A percentile compares a stretch with the other conserved stretches of the same genome.
These are phyloP conservation scores for Penicillium sp. DNA, from an alignment of 2,329 filamentous ascomycete species.

Conservation along the genomic window DNA sequence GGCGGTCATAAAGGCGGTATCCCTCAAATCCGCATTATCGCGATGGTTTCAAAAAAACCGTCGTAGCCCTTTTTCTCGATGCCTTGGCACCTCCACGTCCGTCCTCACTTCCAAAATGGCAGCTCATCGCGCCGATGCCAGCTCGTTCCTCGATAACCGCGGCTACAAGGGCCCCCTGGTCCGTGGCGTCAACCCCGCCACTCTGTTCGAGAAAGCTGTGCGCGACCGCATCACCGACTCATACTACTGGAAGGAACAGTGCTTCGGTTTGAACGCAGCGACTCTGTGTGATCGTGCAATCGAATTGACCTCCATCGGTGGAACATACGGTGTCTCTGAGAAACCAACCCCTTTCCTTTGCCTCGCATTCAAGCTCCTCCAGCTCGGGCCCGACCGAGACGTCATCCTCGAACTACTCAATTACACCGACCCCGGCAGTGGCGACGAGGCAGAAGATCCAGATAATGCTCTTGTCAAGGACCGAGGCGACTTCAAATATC, in stretches of 20 bases:
- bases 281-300: conserved; percentile 84
- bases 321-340: conserved; percentile 79
- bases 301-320: conserved; percentile 78
- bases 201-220: conserved; percentile 91
- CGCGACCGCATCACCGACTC: conserved; percentile 92
- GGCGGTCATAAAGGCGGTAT: neutral
- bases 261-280: conserved; percentile 84
- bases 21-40: neutral
- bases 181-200: conserved; percentile 90
- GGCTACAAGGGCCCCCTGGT: conserved; percentile 73
- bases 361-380: conserved; percentile 88
- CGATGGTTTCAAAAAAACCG: neutral
- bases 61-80: neutral
- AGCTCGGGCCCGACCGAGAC: conserved; percentile 75
- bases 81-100: neutral
- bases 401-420: conserved; percentile 77
- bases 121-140: conserved; percentile 73
- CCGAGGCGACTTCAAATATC: conserved; percentile 63
- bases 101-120: conserved; percentile 36
- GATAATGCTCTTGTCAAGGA: conserved; percentile 33
- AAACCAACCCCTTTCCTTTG: conserved; percentile 89
- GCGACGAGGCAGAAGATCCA: conserved; percentile 28
- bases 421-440: conserved; percentile 69
- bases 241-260: conserved; percentile 99
- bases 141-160: conserved; percentile 78